Conservation (phyloP, 257 asterid genomes). For the Solanum neorickii region DNA sequence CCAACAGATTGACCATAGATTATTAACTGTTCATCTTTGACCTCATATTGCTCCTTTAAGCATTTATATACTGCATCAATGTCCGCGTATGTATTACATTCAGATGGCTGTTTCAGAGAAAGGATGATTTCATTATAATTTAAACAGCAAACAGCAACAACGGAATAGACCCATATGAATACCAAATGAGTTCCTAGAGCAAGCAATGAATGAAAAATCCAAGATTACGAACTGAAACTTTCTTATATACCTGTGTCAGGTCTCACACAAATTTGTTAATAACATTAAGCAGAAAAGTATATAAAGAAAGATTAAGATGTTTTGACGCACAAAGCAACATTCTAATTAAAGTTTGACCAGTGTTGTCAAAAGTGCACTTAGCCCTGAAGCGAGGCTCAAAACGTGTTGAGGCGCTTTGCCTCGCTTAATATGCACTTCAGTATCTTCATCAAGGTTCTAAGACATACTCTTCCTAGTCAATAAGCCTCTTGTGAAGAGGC, state of each 20-base stretch:
- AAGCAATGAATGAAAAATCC: neutral
- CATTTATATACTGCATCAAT: constrained; percentile 96
- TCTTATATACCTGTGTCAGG: neutral
- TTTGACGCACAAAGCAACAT: neutral
- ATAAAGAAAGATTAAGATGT: neutral
- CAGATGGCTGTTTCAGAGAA: constrained; percentile 88
- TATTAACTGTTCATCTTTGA: constrained; percentile 84
- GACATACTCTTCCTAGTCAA: neutral
- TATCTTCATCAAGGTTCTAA: neutral
- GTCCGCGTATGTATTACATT: constrained; percentile 95
- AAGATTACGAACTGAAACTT: neutral
- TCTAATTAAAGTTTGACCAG: neutral
- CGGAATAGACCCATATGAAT: neutral
- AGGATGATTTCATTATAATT: constrained; percentile 8
- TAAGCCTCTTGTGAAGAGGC: neutral
- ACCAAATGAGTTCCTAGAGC: neutral
- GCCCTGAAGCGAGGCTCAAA: neutral
- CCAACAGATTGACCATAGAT: constrained; percentile 98
- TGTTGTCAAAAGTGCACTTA: no score
- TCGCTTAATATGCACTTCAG: neutral
- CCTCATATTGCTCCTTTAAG: constrained; percentile 89
- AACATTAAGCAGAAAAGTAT: neutral
- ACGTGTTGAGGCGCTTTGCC: neutral
- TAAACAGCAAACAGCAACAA: neutral
- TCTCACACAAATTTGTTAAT: neutral